Conservation (phyloP, 2,329 filamentous ascomycete species). For the Gaeumannomyces sp. region DNA sequence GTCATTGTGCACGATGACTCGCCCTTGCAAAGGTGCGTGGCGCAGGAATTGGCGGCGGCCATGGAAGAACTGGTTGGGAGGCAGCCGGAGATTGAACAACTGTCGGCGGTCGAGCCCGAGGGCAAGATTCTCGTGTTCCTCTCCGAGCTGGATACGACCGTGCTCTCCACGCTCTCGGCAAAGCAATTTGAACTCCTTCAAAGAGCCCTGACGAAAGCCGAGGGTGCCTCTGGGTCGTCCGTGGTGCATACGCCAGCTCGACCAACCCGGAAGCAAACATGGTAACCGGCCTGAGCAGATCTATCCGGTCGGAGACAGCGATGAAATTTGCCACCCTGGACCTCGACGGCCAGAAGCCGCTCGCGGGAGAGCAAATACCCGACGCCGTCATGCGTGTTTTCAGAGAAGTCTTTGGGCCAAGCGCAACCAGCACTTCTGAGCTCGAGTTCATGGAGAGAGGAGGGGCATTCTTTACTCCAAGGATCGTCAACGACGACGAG, state of each 20-base stretch:
- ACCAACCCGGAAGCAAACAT: conserved; percentile 35
- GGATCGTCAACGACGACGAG: conserved; percentile 32
- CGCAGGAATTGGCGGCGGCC: conserved; percentile 26
- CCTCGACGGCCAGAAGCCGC: conserved; percentile 27
- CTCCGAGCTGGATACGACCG: conserved; percentile 36
- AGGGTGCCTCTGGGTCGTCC: conserved; percentile 34
- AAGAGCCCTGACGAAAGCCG: conserved; percentile 26
- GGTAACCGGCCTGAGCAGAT: conserved; percentile 37
- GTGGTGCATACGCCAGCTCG: conserved; percentile 31
- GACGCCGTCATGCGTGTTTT: conserved; percentile 27
- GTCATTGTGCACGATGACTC: conserved; percentile 32
- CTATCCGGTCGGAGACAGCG: conserved; percentile 39
- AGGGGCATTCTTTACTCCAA: conserved; percentile 32
- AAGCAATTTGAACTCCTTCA: conserved; percentile 32
- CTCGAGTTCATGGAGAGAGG: conserved; percentile 36
- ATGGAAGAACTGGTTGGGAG: conserved; percentile 27
- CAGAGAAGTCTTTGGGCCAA: conserved; percentile 28
- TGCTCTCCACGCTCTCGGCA: conserved; percentile 33
- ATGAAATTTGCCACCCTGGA: conserved; percentile 40
- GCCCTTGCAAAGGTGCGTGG: conserved; percentile 25
- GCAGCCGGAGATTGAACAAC: conserved; percentile 23
- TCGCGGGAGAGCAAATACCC: conserved; percentile 20
- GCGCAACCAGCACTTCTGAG: conserved; percentile 27
- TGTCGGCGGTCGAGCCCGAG: conserved; percentile 24
- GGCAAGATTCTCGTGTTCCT: conserved; percentile 37